These are phyloP conservation scores for Xylariaceae sp. DNA, from an alignment of 2,329 filamentous ascomycete species.

Conservation along the genomic window DNA sequence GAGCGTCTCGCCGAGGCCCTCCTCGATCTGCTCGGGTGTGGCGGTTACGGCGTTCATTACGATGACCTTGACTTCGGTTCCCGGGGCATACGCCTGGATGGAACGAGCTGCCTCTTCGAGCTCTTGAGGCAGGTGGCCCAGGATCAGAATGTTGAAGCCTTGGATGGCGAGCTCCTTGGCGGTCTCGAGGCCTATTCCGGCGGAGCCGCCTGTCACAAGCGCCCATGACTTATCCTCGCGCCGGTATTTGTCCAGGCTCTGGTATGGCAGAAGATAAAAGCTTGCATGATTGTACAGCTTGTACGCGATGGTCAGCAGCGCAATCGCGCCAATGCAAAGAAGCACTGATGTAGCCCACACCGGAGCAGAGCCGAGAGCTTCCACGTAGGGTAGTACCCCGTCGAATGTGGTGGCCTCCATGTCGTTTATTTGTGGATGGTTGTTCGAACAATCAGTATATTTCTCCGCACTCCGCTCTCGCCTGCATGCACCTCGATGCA, in stretches of 20 bases:
- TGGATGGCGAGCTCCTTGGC: conserved; percentile 30
- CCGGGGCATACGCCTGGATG: conserved; percentile 20
- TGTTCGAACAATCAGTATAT: conserved; percentile 10
- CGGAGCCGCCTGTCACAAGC: conserved; percentile 34
- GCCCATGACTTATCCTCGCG: conserved; percentile 16
- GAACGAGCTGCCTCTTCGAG: conserved; percentile 24
- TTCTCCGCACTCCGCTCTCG: conserved; percentile 19
- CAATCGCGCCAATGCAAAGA: conserved; percentile 10
- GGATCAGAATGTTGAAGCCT: conserved; percentile 33
- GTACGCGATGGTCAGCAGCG: conserved; percentile 12
- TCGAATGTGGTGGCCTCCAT: conserved; percentile 17
- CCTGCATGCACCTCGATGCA: conserved; percentile 14
- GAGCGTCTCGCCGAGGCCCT: conserved; percentile 19
- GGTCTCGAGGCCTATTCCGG: conserved; percentile 33
- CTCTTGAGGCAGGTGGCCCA: conserved; percentile 29
- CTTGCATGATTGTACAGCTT: conserved; percentile 13
- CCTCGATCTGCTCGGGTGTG: conserved; percentile 25
- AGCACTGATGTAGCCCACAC: conserved; percentile 13
- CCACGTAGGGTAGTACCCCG: conserved; percentile 20
- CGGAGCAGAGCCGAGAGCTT: conserved; percentile 17
- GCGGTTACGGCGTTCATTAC: conserved; percentile 29
- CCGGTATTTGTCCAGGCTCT: conserved; percentile 17
- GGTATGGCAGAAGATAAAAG: conserved; percentile 19
- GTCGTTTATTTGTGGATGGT: conserved; percentile 11
- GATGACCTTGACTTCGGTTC: conserved; percentile 26